Base-by-base conservation (phyloP, 768 basidiomycete genomes). In the Lactifluus hygrophoroides region DNA sequence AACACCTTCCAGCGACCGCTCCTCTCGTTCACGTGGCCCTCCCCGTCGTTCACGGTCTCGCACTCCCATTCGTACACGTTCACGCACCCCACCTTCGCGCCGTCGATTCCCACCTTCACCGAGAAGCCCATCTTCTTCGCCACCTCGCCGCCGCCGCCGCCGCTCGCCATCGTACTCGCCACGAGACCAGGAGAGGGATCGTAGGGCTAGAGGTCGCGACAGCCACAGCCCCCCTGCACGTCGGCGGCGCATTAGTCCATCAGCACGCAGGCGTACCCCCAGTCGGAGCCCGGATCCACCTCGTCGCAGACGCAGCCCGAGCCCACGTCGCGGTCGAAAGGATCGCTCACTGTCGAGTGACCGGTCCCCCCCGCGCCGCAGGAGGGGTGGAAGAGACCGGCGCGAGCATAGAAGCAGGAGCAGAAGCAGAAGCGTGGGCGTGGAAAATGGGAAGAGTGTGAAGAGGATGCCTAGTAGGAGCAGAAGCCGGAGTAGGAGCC, bases 191-290 rank as follows among this genome's bases (percentile, higher is more conserved):
- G 54, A 63, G 5, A 61, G 67, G 5, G 65, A 67, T 46, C 63
- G 69, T 35, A 64, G 66, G 45, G 40, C 25, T 13, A 56, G 64
- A 52, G 54, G 51, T 5, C 56, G 68, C 27, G 76, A 76, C 62
- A 82, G 80, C 60, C 80, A 81, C 46, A 84, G 82, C 66, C 86
- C 83, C 0, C 81, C 74, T 21, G 61, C 69, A 11, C 68, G 71
- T 10, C 64, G 69, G 21, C 69, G 73, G 32, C 65, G 71, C 23
- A 47, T 67, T 14, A 69, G 67, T 49, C 37, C 56, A 2, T 54
- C 54, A 6, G 62, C 63, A 6, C 61, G 66, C 25, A 65, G 69
- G n/a, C 65, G 62, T 23, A 77, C 75, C 43, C 74, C 76, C 23
- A 62, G 63, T 54, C 56, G 60, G 19, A 62, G 62, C 60, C 35